These are phyloP conservation scores for Deakozyma indianensis DNA, from an alignment of 805 yeast species.

Conservation along the genomic window DNA sequence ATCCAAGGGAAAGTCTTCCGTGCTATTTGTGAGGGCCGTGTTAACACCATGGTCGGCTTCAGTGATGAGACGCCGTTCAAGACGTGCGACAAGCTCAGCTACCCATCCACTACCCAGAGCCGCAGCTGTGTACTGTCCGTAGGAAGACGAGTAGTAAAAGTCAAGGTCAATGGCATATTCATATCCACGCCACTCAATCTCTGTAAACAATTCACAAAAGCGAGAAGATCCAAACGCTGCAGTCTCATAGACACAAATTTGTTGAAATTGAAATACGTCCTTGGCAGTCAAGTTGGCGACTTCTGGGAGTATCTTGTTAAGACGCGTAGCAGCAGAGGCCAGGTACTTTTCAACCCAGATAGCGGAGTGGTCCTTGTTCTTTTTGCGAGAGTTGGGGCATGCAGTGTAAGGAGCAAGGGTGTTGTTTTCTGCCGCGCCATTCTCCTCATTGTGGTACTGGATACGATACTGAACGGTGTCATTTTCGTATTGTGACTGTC, in stretches of 20 bases:
- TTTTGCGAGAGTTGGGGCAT: slow-evolving; percentile 22
- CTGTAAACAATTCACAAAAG: slow-evolving; percentile 55
- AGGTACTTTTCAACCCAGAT: slow-evolving; percentile 31
- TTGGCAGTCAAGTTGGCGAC: slow-evolving; percentile 30
- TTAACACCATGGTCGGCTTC: slow-evolving; percentile 34
- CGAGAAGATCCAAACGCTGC: slow-evolving; percentile 54
- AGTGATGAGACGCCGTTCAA: slow-evolving; percentile 34
- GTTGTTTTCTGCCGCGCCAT: slow-evolving; percentile 17
- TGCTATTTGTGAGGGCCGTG: slow-evolving; percentile 21
- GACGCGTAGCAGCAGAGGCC: slow-evolving; percentile 38
- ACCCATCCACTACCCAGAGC: slow-evolving; percentile 50
- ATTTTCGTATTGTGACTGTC: slow-evolving; percentile 15
- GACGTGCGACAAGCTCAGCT: slow-evolving; percentile 25
- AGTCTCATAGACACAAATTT: slow-evolving; percentile 61
- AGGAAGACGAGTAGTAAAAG: slow-evolving; percentile 48
- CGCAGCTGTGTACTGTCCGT: slow-evolving; percentile 37
- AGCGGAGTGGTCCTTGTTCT: slow-evolving; percentile 16
- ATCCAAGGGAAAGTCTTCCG: slow-evolving; percentile 25
- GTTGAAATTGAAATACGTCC: slow-evolving; percentile 41
- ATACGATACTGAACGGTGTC: slow-evolving; percentile 20
- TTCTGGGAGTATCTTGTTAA: slow-evolving; percentile 41
- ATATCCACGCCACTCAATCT: slow-evolving; percentile 48
- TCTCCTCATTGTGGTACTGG: slow-evolving; percentile 20
- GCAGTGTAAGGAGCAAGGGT: slow-evolving; percentile 25
- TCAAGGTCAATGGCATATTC: slow-evolving; percentile 46